These are phyloP conservation scores for Aspergillus pseudoviridinutans DNA, from an alignment of 2,329 filamentous ascomycete genomes.

Conservation along the genomic window DNA sequence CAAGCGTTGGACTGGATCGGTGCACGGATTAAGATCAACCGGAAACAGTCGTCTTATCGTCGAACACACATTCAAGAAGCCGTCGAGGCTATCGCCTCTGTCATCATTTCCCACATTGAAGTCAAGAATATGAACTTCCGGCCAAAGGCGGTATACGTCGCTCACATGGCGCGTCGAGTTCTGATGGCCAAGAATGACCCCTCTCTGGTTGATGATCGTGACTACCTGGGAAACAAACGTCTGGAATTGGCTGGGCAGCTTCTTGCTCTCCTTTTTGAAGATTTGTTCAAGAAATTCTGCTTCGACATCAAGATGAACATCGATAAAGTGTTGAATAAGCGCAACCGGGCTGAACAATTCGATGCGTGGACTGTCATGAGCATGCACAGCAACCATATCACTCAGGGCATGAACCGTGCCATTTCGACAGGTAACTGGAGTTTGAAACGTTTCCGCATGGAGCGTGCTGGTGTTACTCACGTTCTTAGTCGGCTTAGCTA, in stretches of 20 bases:
- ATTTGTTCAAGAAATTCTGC: conserved; percentile 95
- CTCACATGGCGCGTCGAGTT: conserved; percentile 95
- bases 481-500: conserved; percentile 94
- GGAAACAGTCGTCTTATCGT: conserved; percentile 56
- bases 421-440: conserved; percentile 98
- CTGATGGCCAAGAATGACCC: conserved; percentile 90
- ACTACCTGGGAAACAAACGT: conserved; percentile 97
- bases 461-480: conserved; percentile 92
- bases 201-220: conserved; percentile 87
- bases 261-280: conserved; percentile 89
- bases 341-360: conserved; percentile 80
- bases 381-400: conserved; percentile 82
- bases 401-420: conserved; percentile 87
- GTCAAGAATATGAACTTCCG: conserved; percentile 90
- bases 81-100: conserved; percentile 83
- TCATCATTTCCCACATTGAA: conserved; percentile 91
- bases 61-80: conserved; percentile 87
- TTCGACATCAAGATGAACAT: conserved; percentile 86
- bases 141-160: conserved; percentile 94
- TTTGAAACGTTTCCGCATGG: conserved; percentile 98
- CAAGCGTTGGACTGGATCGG: conserved; percentile 94
- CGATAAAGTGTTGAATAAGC: conserved; percentile 93
- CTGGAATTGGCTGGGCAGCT: conserved; percentile 93
- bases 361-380: conserved; percentile 82
- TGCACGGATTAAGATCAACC: conserved; percentile 79